Conservation (phyloP, 495 filamentous ascomycete species). For the Aspergillus biplanus region DNA sequence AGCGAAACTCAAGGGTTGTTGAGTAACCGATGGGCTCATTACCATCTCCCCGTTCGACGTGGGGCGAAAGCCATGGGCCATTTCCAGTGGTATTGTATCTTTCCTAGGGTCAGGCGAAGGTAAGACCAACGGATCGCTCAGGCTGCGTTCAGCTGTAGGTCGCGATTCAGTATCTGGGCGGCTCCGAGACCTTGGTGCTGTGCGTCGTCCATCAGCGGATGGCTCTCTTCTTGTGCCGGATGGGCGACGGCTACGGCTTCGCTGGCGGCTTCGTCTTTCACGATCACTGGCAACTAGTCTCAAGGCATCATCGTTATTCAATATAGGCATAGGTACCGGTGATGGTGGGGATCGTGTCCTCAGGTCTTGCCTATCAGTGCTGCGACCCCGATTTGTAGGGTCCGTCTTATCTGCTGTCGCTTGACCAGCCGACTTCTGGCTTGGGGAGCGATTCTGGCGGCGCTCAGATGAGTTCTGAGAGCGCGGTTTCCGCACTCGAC, state of each 20-base stretch:
- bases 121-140: slow-evolving; percentile 11
- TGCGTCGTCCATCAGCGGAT: slow-evolving; percentile 50
- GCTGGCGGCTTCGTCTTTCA: slow-evolving; percentile 63
- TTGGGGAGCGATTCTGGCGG: slow-evolving; percentile 44
- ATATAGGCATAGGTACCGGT: slow-evolving; percentile 74
- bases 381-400: slow-evolving; percentile 52
- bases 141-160: slow-evolving; percentile 17
- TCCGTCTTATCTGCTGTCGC: slow-evolving; percentile 41
- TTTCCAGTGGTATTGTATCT: slow-evolving; percentile 21
- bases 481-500: slow-evolving; percentile 39
- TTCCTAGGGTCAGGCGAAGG: background rate
- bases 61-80: slow-evolving; percentile 25
- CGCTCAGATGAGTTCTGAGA: slow-evolving; percentile 39
- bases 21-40: slow-evolving; percentile 30
- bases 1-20: slow-evolving; percentile 34
- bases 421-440: slow-evolving; percentile 50
- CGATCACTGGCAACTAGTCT: slow-evolving; percentile 62
- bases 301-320: slow-evolving; percentile 60
- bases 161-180: slow-evolving; percentile 41
- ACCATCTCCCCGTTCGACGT: slow-evolving; percentile 28
- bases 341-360: slow-evolving; percentile 76
- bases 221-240: slow-evolving; percentile 48
- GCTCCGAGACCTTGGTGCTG: slow-evolving; percentile 53
- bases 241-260: slow-evolving; percentile 51
- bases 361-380: slow-evolving; percentile 59